Percentiles rank a stretch among this genome's conserved stretches.
Conservation (phyloP, 305 asterid species). For the Rubia occidens region DNA sequence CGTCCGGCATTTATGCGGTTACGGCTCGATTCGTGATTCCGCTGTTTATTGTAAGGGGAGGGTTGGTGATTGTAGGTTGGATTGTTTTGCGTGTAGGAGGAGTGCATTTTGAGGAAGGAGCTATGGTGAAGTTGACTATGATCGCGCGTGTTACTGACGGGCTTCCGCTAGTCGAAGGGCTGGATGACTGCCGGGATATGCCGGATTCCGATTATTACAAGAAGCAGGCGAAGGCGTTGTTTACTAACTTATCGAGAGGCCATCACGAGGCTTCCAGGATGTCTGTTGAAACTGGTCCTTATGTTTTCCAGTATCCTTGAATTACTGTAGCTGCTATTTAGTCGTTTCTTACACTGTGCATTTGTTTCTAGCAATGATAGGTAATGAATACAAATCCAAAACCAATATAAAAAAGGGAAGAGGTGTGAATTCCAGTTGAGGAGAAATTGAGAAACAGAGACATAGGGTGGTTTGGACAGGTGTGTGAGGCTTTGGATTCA, state of each 20-base stretch:
- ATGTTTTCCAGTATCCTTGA: conserved; percentile 76
- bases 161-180: conserved; percentile 78
- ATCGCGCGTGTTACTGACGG: conserved; percentile 96
- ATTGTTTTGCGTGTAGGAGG: neutral
- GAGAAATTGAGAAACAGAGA: neutral
- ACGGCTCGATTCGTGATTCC: neutral
- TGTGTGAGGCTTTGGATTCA: neutral
- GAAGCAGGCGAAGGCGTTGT: conserved; percentile 78
- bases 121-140: conserved; percentile 89
- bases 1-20: neutral
- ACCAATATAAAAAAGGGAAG: too few species aligned
- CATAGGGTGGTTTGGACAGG: neutral
- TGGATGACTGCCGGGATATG: conserved; percentile 87
- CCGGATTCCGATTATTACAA: conserved; percentile 79
- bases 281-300: conserved; percentile 89
- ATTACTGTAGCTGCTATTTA: neutral
- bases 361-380: neutral
- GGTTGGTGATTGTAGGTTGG: too few species aligned
- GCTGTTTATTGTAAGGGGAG: neutral
- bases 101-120: conserved; percentile 14
- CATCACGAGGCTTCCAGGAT: conserved; percentile 85
- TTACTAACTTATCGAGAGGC: conserved; percentile 82
- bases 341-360: neutral
- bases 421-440: neutral
- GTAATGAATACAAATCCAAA: neutral